phyloP scores from a whole-genome alignment of 345 rosid genomes.

The Microthlaspi erraticum region DNA sequence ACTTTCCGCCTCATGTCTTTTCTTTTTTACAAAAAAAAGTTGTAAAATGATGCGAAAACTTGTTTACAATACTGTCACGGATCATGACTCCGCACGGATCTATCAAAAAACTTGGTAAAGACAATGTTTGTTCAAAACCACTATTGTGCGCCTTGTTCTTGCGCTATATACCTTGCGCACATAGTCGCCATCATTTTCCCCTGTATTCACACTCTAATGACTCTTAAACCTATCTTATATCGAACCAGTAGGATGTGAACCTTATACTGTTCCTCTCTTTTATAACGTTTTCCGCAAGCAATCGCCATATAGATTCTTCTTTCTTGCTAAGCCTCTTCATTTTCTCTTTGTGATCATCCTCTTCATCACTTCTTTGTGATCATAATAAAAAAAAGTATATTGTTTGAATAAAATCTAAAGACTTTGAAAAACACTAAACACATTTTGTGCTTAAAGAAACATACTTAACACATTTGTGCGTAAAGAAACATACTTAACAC shows the following conservation, averaged over 20 bases:
- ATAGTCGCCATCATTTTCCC: not conserved
- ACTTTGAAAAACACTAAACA: too few species aligned
- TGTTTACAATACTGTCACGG: not conserved
- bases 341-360: conserved; percentile 68
- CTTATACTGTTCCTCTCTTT: conserved; percentile 61
- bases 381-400: too few species aligned
- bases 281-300: conserved; percentile 71
- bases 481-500: too few species aligned
- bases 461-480: too few species aligned
- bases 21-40: too few species aligned
- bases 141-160: conserved; percentile 14
- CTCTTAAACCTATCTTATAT: conserved; percentile 20
- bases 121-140: conserved; percentile 16
- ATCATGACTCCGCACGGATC: conserved; percentile 8
- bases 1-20: too few species aligned
- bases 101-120: too few species aligned
- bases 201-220: not conserved
- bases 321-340: conserved; percentile 72
- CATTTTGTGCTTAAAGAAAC: too few species aligned
- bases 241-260: conserved; percentile 47
- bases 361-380: too few species aligned
- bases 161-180: not conserved
- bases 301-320: conserved; percentile 70
- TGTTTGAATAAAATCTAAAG: too few species aligned
- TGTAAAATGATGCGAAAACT: not conserved